Evolutionary conservation across 2,329 filamentous ascomycete genomes (phyloP).

Genomic region (Fusarium illudens): DNA sequence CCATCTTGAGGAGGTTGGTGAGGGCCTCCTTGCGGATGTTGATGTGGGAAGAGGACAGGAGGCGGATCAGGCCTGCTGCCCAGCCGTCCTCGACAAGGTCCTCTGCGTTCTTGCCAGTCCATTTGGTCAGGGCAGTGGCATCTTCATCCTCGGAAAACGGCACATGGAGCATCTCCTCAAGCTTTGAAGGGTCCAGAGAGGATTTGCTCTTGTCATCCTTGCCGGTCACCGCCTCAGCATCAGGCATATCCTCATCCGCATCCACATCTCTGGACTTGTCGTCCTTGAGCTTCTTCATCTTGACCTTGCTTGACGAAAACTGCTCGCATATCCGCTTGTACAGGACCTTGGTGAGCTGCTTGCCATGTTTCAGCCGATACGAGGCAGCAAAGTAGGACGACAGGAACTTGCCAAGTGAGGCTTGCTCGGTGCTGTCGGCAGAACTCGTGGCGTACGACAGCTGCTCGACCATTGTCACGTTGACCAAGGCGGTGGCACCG

Average conservation of each 20-base stretch:
- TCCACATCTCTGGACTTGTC: slow-evolving; percentile 17
- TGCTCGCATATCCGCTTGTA: slow-evolving; percentile 46
- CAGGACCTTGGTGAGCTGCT: slow-evolving; percentile 38
- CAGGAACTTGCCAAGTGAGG: slow-evolving; percentile 65
- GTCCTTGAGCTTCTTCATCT: slow-evolving; percentile 36
- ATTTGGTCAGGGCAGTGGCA: slow-evolving; percentile 64
- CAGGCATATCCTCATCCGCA: slow-evolving; percentile 31
- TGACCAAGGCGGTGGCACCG: slow-evolving; percentile 65
- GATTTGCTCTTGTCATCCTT: slow-evolving; percentile 15
- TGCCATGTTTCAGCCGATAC: slow-evolving; percentile 58
- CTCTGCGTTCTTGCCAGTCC: slow-evolving; percentile 79
- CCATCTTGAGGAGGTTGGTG: slow-evolving; percentile 72
- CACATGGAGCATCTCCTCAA: slow-evolving; percentile 62
- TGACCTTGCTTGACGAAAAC: slow-evolving; percentile 41
- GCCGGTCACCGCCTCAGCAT: slow-evolving; percentile 7
- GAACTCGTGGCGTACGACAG: slow-evolving; percentile 72
- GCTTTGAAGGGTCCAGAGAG: slow-evolving; percentile 51
- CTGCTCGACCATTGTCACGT: slow-evolving; percentile 79
- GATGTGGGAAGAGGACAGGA: slow-evolving; percentile 77
- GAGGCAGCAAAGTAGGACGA: slow-evolving; percentile 64
- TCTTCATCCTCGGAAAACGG: slow-evolving; percentile 59
- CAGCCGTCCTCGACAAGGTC: slow-evolving; percentile 82
- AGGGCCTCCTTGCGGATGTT: slow-evolving; percentile 83
- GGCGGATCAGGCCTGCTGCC: slow-evolving; percentile 73
- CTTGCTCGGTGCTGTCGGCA: slow-evolving; percentile 53